Conservation (phyloP, 1,284 basidiomycete species). For the Apiotrichum domesticum region DNA sequence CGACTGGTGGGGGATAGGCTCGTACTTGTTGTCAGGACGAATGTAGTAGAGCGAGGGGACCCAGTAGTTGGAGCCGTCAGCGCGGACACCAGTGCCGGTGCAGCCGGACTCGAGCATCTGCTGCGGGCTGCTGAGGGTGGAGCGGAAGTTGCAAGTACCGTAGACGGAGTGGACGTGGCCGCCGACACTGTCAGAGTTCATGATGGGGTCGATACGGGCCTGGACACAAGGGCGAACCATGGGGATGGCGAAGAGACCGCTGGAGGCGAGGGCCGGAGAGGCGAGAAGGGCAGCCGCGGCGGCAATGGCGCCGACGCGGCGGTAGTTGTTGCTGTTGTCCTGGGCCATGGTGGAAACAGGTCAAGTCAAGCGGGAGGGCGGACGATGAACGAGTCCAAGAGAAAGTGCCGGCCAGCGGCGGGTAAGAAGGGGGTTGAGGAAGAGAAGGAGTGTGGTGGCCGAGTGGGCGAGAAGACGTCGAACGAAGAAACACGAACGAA, state of each 20-base stretch:
- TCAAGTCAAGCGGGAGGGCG: not conserved
- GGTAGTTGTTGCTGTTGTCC: not conserved
- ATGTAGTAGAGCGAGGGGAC: conserved; percentile 48
- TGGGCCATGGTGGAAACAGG: not conserved
- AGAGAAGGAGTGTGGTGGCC: conserved; percentile 1
- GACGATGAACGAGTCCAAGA: not conserved
- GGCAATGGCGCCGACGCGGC: not conserved
- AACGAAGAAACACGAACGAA: too few species aligned
- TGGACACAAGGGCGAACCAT: not conserved
- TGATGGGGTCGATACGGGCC: conserved; percentile 45
- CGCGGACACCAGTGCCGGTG: conserved; percentile 29
- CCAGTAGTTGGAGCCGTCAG: conserved; percentile 51
- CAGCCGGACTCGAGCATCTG: conserved; percentile 30
- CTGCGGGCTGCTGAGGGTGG: conserved; percentile 19
- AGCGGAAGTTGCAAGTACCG: conserved; percentile 39
- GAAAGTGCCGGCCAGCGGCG: not conserved
- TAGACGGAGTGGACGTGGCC: conserved; percentile 44
- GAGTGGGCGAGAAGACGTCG: not conserved
- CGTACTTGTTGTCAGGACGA: conserved; percentile 22
- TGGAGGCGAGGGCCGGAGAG: not conserved
- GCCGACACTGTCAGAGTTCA: conserved; percentile 35
- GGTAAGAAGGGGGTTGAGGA: not conserved
- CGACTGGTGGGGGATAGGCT: conserved; percentile 25
- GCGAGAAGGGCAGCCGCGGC: not conserved
- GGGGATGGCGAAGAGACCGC: not conserved